Evolutionary conservation across 1,284 basidiomycete species (phyloP), one percentile per base, ranked within the genome.

Genomic region (Laetiporus sulphureus): DNA sequence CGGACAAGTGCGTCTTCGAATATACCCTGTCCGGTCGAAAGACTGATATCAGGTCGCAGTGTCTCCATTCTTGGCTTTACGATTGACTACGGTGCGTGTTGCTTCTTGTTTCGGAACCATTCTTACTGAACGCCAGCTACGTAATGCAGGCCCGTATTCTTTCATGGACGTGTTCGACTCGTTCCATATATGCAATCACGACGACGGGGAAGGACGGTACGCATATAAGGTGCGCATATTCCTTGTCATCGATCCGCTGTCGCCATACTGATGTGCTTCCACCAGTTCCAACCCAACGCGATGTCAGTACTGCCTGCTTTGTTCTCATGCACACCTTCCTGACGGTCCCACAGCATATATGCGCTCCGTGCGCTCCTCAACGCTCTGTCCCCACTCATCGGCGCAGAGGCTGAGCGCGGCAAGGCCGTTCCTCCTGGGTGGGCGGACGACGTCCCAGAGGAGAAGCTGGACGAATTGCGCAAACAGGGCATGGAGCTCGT

Each of bases 121-220:
- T n/a, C n/a, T n/a, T n/a, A n/a, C n/a, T n/a, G n/a, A n/a, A n/a
- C n/a, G n/a, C n/a, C n/a, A n/a, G 22, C 1, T 1, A 11, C 30
- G 40, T 36, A 2, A 11, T n/a, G 16, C 48, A 81, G 81, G 87
- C 13, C 92, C 93, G 36, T 98, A 89, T 55, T 91, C 91, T 0
- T 97, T 96, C 65, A 97, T 97, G 93, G 91, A 93, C 55, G 77
- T 90, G 2, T 94, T 83, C 52, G 84, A 96, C 56, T 61, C 79
- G 0, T 69, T 73, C 40, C 91, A 95, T 55, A 88, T 97, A 44
- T 97, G 94, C 71, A 98, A 98, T 57, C 93, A 97, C 59, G 83
- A 83, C 1, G 95, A 99, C 57, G 77, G 80, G 22, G 72, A 74
- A 41, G 93, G 93, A 0, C 72, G 93, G 32, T 99, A 98, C 58